These are phyloP conservation scores for Radiomyces spectabilis DNA, from an alignment of 192 early-diverging fungal genomes.

Conservation along the genomic window DNA sequence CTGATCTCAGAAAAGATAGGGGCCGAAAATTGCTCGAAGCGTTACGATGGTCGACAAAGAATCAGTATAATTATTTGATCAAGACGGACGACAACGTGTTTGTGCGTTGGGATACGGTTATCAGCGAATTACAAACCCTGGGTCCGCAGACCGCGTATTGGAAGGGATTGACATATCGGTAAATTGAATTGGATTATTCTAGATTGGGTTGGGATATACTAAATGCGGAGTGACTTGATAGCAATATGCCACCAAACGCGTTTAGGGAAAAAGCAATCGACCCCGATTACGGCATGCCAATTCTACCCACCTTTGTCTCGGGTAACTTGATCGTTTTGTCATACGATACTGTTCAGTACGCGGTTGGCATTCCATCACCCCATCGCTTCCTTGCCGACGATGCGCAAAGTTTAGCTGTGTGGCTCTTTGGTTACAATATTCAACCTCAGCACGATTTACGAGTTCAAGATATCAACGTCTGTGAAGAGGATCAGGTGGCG, in stretches of 20 bases:
- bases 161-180: conserved; percentile 52
- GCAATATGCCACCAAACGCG: conserved; percentile 47
- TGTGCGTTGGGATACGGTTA: conserved; percentile 44
- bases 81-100: conserved; percentile 57
- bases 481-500: conserved; percentile 51
- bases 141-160: conserved; percentile 38
- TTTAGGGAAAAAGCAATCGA: conserved; percentile 30
- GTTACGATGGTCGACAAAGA: conserved; percentile 40
- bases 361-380: conserved; percentile 31
- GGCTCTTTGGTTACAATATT: conserved; percentile 48
- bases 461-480: conserved; percentile 43
- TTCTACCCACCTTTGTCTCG: conserved; percentile 50
- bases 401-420: conserved; percentile 47
- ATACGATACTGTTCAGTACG: conserved; percentile 32
- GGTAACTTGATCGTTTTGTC: conserved; percentile 49
- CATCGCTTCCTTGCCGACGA: conserved; percentile 42
- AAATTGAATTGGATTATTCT: too few species aligned
- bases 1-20: conserved; percentile 38
- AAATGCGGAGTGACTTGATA: too few species aligned
- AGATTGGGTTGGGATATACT: too few species aligned
- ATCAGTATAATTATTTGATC: conserved; percentile 42
- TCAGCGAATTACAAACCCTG: conserved; percentile 28
- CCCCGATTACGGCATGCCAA: conserved; percentile 35
- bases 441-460: conserved; percentile 45
- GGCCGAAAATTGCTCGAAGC: conserved; percentile 45